Percentiles rank a stretch among this genome's conserved stretches.
Evolutionary conservation across 805 yeast genomes (phyloP).

Genomic region (Lipomyces starkeyi): DNA sequence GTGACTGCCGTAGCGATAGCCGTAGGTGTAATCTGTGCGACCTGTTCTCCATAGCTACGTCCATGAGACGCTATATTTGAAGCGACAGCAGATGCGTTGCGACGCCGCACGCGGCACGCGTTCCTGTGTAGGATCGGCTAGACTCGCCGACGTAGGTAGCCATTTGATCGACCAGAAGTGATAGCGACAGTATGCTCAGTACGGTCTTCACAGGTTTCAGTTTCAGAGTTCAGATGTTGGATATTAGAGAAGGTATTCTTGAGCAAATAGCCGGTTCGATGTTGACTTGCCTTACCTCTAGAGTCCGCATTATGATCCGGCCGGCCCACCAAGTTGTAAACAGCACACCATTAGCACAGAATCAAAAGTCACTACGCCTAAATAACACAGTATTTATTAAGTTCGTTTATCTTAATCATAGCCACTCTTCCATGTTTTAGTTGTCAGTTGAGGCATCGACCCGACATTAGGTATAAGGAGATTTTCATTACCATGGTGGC

Average conservation of each 20-base stretch:
- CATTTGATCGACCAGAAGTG: neutral
- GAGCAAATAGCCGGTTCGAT: neutral
- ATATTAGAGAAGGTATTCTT: neutral
- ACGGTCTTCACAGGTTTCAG: neutral
- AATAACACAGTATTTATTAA: too few relatives aligned
- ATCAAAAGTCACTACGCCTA: too few relatives aligned
- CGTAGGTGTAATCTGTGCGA: neutral
- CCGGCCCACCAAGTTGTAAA: too few relatives aligned
- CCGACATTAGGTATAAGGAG: too few relatives aligned
- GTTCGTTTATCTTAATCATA: too few relatives aligned
- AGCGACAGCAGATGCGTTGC: neutral
- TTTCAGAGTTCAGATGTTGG: neutral
- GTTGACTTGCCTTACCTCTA: too few relatives aligned
- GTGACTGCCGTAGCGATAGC: neutral
- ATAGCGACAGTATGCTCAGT: neutral
- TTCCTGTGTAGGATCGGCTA: neutral
- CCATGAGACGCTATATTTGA: neutral
- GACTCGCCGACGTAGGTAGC: neutral
- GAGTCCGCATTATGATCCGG: too few relatives aligned
- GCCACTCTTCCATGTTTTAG: too few relatives aligned
- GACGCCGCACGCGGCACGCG: neutral
- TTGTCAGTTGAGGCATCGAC: too few relatives aligned
- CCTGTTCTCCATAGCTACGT: neutral
- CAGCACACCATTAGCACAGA: too few relatives aligned
- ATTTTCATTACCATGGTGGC: too few relatives aligned